Base-by-base conservation (phyloP, 2,329 filamentous ascomycete species). In the Cordyceps farinosa region DNA sequence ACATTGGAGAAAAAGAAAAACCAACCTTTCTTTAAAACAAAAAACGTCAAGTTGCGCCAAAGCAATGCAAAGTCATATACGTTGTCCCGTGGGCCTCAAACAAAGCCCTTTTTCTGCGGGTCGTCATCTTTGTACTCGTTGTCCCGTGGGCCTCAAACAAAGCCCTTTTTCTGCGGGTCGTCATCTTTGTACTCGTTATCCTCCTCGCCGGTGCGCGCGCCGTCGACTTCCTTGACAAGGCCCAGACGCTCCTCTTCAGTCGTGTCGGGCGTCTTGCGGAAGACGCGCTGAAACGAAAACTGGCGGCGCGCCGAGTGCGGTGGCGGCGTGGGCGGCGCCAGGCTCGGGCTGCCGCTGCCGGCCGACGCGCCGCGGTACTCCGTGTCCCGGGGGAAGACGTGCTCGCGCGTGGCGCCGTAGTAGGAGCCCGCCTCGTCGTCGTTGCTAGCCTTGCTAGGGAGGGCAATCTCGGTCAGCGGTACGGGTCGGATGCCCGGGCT, bases 271-370 rank as follows among this genome's bases (percentile, higher is more conserved):
- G 70, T 71, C 42, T 73, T 73, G 61, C 72, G 69, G 75, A 97
- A 95, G 59, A 97, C 87, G 67, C 90, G 92, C 67, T 93, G 89
- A 80, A 98, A 98, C 22, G 91, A 96, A 77, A 98, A 99, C 72
- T 97, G 91, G 65, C 94, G 84, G 67, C 80, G 84, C 11, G 89
- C 85, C 36, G 79, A 79, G 61, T 83, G 85, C 3, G 82, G 86
- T 5, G 87, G 87, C 1, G 88, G 87, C 3, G 84, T 82, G 0
- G 88, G 88, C 0, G 88, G 88, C 1, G 86, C 70, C 7, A 76
- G 66, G 69, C 72, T 76, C 65, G 75, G 76, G 64, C 74, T 78
- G 64, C 74, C 78, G 66, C 73, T 78, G 56, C 75, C 74, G 55
- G 75, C 78, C 2, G 79, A 78, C 32, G 80, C 79, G 32, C 82